phyloP scores from a whole-genome alignment of 495 filamentous ascomycete genomes.

The Arthonia radiata region DNA sequence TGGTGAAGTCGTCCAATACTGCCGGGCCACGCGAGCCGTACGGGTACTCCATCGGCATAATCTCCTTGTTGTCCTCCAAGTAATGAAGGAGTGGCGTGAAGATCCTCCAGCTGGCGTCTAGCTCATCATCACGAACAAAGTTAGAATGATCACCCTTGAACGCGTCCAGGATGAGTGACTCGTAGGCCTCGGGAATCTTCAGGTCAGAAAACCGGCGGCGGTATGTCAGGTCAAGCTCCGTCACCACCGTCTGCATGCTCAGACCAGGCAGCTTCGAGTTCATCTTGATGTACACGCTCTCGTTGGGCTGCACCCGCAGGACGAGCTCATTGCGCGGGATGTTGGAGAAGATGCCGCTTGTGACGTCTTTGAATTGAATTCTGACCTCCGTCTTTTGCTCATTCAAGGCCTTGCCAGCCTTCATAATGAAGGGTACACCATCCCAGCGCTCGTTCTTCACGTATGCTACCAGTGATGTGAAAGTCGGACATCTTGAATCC shows the following conservation, averaged over 20 bases:
- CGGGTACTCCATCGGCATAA: conserved; percentile 98
- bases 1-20: conserved; percentile 93
- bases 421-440: conserved; percentile 96
- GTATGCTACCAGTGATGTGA: conserved; percentile 86
- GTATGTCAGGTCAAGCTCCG: conserved; percentile 96
- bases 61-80: conserved; percentile 95
- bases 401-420: conserved; percentile 96
- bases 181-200: conserved; percentile 98
- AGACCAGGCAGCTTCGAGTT: conserved; percentile 97
- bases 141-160: conserved; percentile 99
- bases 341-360: conserved; percentile 98
- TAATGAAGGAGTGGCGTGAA: conserved; percentile 96
- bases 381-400: conserved; percentile 99
- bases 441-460: conserved; percentile 99
- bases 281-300: conserved; percentile 99
- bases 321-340: conserved; percentile 98
- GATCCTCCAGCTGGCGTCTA: conserved; percentile 96
- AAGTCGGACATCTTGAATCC: conserved; percentile 90
- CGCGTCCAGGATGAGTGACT: conserved; percentile 89
- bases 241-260: conserved; percentile 99
- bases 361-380: conserved; percentile 98
- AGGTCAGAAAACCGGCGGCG: conserved; percentile 94
- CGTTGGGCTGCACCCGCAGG: conserved; percentile 97
- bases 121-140: conserved; percentile 96
- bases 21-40: conserved; percentile 94